Evolutionary conservation across 805 yeast species (phyloP).

Genomic region (Wickerhamomyces xylosicus): DNA sequence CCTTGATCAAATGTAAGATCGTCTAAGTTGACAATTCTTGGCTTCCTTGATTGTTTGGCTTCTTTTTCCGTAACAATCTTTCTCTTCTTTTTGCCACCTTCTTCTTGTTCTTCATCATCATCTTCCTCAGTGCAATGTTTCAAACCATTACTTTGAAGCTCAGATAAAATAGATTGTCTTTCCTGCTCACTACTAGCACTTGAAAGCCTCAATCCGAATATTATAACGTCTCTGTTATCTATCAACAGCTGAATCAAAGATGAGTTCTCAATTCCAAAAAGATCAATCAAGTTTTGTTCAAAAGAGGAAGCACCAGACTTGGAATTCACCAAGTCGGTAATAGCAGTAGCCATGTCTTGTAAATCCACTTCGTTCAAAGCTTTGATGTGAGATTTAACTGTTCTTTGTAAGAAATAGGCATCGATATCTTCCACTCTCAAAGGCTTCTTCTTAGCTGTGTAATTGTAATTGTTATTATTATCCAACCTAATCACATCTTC

Average conservation of each 20-base stretch:
- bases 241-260: slow-evolving; percentile 38
- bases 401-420: slow-evolving; percentile 44
- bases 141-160: slow-evolving; percentile 35
- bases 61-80: slow-evolving; percentile 9
- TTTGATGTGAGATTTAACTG: slow-evolving; percentile 25
- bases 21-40: slow-evolving; percentile 53
- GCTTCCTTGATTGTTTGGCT: slow-evolving; percentile 21
- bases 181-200: slow-evolving; percentile 27
- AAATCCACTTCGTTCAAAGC: slow-evolving; percentile 29
- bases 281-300: slow-evolving; percentile 42
- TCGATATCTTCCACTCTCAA: slow-evolving; percentile 31
- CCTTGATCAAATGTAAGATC: slow-evolving; percentile 64
- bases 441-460: slow-evolving; percentile 1
- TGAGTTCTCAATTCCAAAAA: slow-evolving; percentile 41
- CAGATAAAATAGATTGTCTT: slow-evolving; percentile 24
- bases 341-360: slow-evolving; percentile 28
- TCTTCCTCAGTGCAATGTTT: slow-evolving; percentile 26
- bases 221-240: slow-evolving; percentile 39
- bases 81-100: slow-evolving; percentile 17
- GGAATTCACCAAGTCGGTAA: slow-evolving; percentile 30
- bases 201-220: slow-evolving; percentile 43
- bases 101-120: slow-evolving; percentile 2
- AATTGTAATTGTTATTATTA: slow-evolving; percentile 1
- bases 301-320: slow-evolving; percentile 30
- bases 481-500: slow-evolving; percentile 15